A percentile compares a stretch with the other conserved stretches of the same genome.
Conservation (phyloP, 228 moss, liverwort and hornwort species). For the Sphagnum fallax region DNA sequence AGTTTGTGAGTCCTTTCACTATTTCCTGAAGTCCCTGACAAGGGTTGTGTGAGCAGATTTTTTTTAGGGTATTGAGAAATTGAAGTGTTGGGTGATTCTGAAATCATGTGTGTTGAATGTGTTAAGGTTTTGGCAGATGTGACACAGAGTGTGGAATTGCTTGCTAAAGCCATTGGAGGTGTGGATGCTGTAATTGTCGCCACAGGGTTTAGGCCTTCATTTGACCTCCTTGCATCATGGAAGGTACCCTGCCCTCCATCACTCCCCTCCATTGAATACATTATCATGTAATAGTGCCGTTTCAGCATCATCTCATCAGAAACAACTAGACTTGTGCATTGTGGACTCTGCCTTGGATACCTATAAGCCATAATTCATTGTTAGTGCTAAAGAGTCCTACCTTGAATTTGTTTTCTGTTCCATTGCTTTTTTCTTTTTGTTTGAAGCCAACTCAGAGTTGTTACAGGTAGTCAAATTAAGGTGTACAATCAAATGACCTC, state of each 20-base stretch:
- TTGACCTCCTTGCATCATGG: conserved; percentile 81
- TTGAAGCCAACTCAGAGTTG: too few species aligned
- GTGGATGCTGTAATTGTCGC: conserved; percentile 66
- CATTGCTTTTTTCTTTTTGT: too few species aligned
- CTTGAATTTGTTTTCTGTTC: too few species aligned
- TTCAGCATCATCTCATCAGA: too few species aligned
- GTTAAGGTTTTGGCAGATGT: conserved; percentile 69
- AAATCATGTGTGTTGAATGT: background rate
- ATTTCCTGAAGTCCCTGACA: background rate
- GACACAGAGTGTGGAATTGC: conserved; percentile 56
- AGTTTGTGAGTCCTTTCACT: conserved; percentile 37
- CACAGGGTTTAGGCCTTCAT: conserved; percentile 72
- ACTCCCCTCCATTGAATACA: background rate
- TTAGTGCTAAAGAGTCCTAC: too few species aligned
- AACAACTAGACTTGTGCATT: too few species aligned
- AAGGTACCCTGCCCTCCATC: conserved; percentile 30
- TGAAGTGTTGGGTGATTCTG: too few species aligned
- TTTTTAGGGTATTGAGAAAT: background rate
- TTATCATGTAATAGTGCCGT: too few species aligned
- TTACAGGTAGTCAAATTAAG: too few species aligned
- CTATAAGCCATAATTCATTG: too few species aligned
- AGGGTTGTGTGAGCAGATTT: background rate
- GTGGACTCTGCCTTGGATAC: too few species aligned
- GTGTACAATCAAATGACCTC: too few species aligned
- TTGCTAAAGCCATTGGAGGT: conserved; percentile 58